These are phyloP conservation scores for Nakazawaea siamensis DNA, from an alignment of 805 yeast species.

Conservation along the genomic window DNA sequence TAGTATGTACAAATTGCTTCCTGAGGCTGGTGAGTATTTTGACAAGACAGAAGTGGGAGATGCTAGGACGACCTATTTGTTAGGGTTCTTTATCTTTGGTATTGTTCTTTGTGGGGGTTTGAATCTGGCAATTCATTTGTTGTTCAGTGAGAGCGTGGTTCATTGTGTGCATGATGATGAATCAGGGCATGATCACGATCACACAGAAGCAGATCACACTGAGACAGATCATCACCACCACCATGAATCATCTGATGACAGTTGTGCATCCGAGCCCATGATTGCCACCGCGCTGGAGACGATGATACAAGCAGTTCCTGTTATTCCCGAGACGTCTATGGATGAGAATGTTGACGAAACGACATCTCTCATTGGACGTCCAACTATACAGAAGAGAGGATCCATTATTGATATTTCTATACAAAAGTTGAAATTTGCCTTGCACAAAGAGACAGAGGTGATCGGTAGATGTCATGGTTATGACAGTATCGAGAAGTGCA, in stretches of 20 bases:
- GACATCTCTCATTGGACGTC: constrained; percentile 1
- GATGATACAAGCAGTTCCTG: no score
- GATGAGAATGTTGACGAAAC: constrained; percentile 1
- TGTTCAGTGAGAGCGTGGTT: constrained; percentile 75
- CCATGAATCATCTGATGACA: no score
- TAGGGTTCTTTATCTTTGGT: constrained; percentile 39
- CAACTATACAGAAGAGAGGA: constrained; percentile 9
- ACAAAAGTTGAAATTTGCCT: constrained; percentile 19
- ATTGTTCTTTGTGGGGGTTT: constrained; percentile 48
- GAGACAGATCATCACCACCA: no score
- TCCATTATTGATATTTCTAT: constrained; percentile 23
- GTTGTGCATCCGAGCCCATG: no score
- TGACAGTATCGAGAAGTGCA: constrained; percentile 13
- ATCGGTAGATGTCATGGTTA: constrained; percentile 22
- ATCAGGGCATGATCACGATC: constrained; percentile 12
- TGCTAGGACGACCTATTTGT: constrained; percentile 34
- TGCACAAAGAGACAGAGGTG: neutral
- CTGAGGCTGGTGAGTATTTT: constrained; percentile 50
- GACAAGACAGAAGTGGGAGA: constrained; percentile 17
- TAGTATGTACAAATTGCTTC: constrained; percentile 68
- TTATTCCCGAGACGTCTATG: no score
- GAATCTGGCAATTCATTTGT: constrained; percentile 59
- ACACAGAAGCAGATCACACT: no score
- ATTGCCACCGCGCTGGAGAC: no score
- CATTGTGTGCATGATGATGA: constrained; percentile 70